Evolutionary conservation across 257 asterid species (phyloP), one percentile per base, ranked within the genome.

Genomic region (Leonotis leonurus): DNA sequence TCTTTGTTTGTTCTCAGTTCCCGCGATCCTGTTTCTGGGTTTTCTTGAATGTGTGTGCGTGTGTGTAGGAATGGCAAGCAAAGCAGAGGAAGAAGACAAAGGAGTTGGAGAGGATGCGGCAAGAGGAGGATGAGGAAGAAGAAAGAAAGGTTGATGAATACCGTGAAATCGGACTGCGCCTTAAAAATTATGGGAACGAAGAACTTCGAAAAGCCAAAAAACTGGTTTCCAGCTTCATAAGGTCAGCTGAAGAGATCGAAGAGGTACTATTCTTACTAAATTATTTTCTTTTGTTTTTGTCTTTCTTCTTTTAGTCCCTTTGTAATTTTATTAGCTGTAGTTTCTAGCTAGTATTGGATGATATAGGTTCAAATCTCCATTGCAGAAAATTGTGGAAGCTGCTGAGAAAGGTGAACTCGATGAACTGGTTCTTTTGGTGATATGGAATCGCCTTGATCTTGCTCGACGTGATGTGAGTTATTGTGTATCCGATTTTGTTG

Each of bases 351-450:
- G 44, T 18, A 52, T 43, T 36, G 46, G 55, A 49, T 45, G 14
- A 26, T 40, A 17, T 36, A 48, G 27, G n/a, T 45, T 46, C 60
- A 35, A 16, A 30, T 29, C 62, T 64, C 18, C 59, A 64, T 43
- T 77, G 80, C 87, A 92, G 99, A 92, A 83, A 86, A 89, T 92
- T 64, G 92, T 83, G 82, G 96, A 89, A 79, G 95, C 99, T 63
- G 96, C 95, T 55, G 96, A 86, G 81, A 92, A 73, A 80, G 99
- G 95, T 40, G 97, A 92, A 75, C 86, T 92, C 41, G 73, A 52
- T 68, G 96, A 89, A 70, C 83, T 92, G 60, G 86, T 92, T 71
- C 75, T 92, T n/a, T 67, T 89, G 87, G 82, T 92, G 70, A 80
- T 92, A 79, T 81, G 91, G 95, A 89, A 79, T 73, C 96, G 97